These are phyloP conservation scores for Zostera marina DNA, from an alignment of 116 monocot genomes.

Conservation along the genomic window DNA sequence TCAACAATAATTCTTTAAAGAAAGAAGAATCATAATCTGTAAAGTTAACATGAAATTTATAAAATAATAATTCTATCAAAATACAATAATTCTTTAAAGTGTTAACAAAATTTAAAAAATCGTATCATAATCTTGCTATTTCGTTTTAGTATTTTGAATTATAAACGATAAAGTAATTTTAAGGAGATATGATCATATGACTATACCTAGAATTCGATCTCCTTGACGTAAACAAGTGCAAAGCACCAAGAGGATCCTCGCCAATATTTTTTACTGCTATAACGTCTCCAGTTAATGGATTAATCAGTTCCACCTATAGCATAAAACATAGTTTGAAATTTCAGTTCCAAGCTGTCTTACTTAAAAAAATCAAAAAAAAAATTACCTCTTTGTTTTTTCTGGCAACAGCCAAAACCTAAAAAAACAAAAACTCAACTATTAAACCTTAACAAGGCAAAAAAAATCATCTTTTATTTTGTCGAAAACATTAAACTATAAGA, in stretches of 20 bases:
- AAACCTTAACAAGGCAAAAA: neutral
- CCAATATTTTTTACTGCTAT: constrained; percentile 18
- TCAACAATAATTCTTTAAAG: too few species aligned
- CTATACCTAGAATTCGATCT: constrained; percentile 33
- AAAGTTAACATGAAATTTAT: too few species aligned
- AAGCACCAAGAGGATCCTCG: constrained; percentile 36
- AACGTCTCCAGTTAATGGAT: constrained; percentile 61
- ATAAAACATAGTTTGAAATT: neutral
- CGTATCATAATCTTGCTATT: too few species aligned
- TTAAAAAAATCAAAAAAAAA: constrained; percentile 2
- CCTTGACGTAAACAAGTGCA: constrained; percentile 43
- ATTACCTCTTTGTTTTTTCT: constrained; percentile 67
- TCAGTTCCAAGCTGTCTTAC: constrained; percentile 1
- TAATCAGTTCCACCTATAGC: constrained; percentile 53
- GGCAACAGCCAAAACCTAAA: constrained; percentile 54
- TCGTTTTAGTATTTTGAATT: too few species aligned
- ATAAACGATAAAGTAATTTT: too few species aligned
- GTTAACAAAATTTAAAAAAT: too few species aligned
- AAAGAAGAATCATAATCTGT: too few species aligned
- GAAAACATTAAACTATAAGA: neutral
- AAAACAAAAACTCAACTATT: constrained; percentile 2
- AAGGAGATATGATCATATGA: neutral
- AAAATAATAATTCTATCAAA: too few species aligned
- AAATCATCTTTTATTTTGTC: too few species aligned
- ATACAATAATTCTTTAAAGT: too few species aligned